Conservation (phyloP, 1,139 yeast genomes). For the Wickerhamomyces sp. region DNA sequence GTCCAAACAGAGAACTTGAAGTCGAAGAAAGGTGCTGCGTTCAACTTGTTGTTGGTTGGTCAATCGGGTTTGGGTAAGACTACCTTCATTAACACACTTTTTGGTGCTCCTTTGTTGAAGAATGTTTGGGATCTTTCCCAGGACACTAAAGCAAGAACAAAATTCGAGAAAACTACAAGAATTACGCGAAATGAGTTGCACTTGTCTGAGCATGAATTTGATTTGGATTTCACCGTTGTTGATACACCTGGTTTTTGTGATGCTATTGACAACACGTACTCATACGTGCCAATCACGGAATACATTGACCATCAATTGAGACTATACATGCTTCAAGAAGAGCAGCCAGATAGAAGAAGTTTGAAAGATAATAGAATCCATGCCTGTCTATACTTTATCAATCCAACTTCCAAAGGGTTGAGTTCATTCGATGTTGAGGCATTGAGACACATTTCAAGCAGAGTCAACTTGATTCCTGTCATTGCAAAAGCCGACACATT, state of each 20-base stretch:
- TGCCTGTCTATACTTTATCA: constrained; percentile 68
- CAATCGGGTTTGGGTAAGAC: constrained; percentile 51
- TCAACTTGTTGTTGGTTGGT: constrained; percentile 56
- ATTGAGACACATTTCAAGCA: constrained; percentile 58
- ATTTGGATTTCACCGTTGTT: constrained; percentile 47
- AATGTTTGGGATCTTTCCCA: constrained; percentile 18
- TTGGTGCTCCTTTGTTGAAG: constrained; percentile 29
- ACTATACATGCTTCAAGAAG: constrained; percentile 56
- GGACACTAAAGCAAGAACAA: constrained; percentile 7
- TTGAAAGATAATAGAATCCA: constrained; percentile 62
- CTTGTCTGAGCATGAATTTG: constrained; percentile 47
- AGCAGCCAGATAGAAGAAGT: constrained; percentile 57
- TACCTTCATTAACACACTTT: constrained; percentile 55
- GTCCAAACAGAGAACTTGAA: constrained; percentile 25
- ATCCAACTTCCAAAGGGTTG: constrained; percentile 50
- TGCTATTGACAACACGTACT: constrained; percentile 49
- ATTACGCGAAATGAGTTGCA: constrained; percentile 36
- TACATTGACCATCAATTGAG: constrained; percentile 60
- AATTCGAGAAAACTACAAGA: constrained; percentile 28
- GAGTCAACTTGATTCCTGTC: constrained; percentile 74
- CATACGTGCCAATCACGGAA: constrained; percentile 55
- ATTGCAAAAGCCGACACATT: constrained; percentile 72
- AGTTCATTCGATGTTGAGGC: constrained; percentile 58
- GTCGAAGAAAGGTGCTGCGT: constrained; percentile 43
- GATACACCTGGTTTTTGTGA: constrained; percentile 84